Conservation (phyloP, 768 basidiomycete genomes). For the Amanita polypyramis region DNA sequence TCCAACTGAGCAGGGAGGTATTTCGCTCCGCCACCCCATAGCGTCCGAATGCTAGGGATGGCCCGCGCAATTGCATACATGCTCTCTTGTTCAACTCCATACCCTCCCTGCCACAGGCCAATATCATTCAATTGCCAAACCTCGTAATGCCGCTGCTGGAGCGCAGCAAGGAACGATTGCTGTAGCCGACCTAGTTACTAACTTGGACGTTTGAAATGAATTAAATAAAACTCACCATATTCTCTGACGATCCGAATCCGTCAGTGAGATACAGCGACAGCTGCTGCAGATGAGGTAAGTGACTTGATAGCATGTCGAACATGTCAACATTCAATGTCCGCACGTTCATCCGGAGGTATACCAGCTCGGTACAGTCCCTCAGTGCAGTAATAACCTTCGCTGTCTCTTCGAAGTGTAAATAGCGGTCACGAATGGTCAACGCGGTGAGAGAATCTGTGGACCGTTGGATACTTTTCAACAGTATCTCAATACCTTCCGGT, state of each 20-base stretch:
- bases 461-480: constrained; percentile 21
- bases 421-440: constrained; percentile 30
- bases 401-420: constrained; percentile 24
- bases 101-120: constrained; percentile 25
- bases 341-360: constrained; percentile 23
- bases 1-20: neutral
- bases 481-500: constrained; percentile 21
- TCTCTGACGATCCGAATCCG: constrained; percentile 5
- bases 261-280: constrained; percentile 23
- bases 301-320: constrained; percentile 23
- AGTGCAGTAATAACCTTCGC: constrained; percentile 16
- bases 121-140: constrained; percentile 28
- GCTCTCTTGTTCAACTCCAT: constrained; percentile 18
- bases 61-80: constrained; percentile 20
- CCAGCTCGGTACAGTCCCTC: constrained; percentile 15
- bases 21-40: constrained; percentile 20
- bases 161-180: constrained; percentile 16
- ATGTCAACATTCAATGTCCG: constrained; percentile 20
- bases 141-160: constrained; percentile 18
- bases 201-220: constrained; percentile 1
- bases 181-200: constrained; percentile 7
- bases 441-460: constrained; percentile 22
- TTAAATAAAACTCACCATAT: neutral
- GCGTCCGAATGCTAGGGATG: constrained; percentile 25
- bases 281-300: constrained; percentile 20